Evolutionary conservation across 345 rosid species (phyloP), one percentile per base, ranked within the genome.

Genomic region (Trapa bicornis): DNA sequence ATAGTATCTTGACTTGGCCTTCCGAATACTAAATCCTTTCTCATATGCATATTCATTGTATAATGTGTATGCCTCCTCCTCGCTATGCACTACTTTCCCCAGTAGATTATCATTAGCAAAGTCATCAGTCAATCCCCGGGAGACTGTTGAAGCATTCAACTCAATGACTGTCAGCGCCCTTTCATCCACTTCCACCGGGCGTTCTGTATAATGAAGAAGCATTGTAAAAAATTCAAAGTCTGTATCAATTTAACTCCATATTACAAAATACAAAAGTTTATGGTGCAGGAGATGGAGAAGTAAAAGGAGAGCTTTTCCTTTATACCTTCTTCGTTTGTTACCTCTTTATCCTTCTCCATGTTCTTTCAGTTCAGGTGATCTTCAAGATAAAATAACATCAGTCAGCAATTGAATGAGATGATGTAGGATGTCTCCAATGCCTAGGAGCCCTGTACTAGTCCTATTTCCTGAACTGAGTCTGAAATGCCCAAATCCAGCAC

Each of bases 21-120:
- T 67, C 33, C 74, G 68, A 43, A 75, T 61, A 39, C 78, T 75
- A 47, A 75, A 75, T 4, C 78, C 78, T 8, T 43, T 71, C 33
- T 39, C 57, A 2, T 62, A 56, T 1, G 75, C 78, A 54, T 75
- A 71, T 3, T 45, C 50, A 45, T 71, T 71, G 42, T 68, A 70
- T 7, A 75, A 68, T 32, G 52, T 57, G 43, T 47, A 75, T 16
- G 74, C 75, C 56, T 71, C 75, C 14, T 47, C 69, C 32, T 75
- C 78, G 13, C 60, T 62, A 0, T 45, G 61, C 29, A 66, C 74
- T n/a, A 42, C 35, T 43, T 47, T 65, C n/a, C 67, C 67, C 43
- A 65, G 16, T 29, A 65, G 53, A 43, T 65, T 65, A 33, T 65
- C 67, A 33, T 47, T 65, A 22, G 52, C 67, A 65, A 47, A 22